Conservation (phyloP, 2,329 filamentous ascomycete genomes). For the Spiromastix sp. region DNA sequence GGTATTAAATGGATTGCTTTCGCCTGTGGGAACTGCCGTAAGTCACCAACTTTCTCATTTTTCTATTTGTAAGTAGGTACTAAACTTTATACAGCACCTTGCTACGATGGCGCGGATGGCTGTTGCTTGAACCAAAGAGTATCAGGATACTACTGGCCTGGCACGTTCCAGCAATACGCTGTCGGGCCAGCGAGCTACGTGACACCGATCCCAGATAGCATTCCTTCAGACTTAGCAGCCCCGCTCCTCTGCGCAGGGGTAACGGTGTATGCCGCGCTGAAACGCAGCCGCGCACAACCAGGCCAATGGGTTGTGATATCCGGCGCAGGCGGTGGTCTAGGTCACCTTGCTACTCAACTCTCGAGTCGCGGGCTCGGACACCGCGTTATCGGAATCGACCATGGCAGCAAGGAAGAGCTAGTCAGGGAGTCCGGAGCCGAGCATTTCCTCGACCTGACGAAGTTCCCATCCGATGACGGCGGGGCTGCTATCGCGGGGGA, state of each 20-base stretch:
- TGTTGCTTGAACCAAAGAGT: constrained; percentile 47
- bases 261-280: constrained; percentile 56
- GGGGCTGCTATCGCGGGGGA: constrained; percentile 41
- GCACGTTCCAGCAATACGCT: constrained; percentile 64
- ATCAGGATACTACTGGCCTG: constrained; percentile 57
- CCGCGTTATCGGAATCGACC: constrained; percentile 56
- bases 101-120: constrained; percentile 45
- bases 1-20: constrained; percentile 59
- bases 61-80: too few species aligned
- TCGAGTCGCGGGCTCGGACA: constrained; percentile 50
- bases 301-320: constrained; percentile 53
- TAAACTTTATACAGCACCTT: constrained; percentile 29
- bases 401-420: constrained; percentile 49
- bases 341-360: constrained; percentile 54
- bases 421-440: constrained; percentile 53
- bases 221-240: constrained; percentile 51
- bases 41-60: constrained; percentile 8
- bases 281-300: constrained; percentile 48
- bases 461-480: constrained; percentile 36
- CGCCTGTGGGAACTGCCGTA: constrained; percentile 45
- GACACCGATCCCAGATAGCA: constrained; percentile 54
- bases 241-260: constrained; percentile 60
- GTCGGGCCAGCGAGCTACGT: constrained; percentile 56
- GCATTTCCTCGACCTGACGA: constrained; percentile 53
- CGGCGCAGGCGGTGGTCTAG: constrained; percentile 54